Conservation (phyloP, 2,329 filamentous ascomycete species). For the Elsinoe batatas region DNA sequence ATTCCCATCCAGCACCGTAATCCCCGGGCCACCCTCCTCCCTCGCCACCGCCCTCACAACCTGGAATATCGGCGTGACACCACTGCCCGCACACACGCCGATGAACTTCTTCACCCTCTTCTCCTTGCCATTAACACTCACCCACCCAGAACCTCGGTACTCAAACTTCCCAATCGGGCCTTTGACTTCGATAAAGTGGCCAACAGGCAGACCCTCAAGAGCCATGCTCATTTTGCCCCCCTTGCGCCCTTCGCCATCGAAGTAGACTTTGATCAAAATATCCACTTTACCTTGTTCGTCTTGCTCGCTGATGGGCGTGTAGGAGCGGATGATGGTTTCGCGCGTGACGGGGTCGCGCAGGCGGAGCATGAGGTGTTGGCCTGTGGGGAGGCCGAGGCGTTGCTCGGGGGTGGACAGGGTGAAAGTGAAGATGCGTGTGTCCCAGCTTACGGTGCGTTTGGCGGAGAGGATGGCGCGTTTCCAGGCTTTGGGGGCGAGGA, state of each 20-base stretch:
- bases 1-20: constrained; percentile 71
- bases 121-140: constrained; percentile 48
- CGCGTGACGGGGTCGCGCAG: constrained; percentile 60
- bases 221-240: constrained; percentile 78
- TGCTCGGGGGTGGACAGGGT: constrained; percentile 63
- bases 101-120: constrained; percentile 57
- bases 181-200: constrained; percentile 72
- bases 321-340: constrained; percentile 71
- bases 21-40: constrained; percentile 57
- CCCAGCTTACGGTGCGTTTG: constrained; percentile 62
- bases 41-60: constrained; percentile 65
- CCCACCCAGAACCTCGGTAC: constrained; percentile 60
- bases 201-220: constrained; percentile 61
- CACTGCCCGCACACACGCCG: constrained; percentile 84
- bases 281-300: constrained; percentile 55
- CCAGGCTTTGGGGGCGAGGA: constrained; percentile 66
- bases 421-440: constrained; percentile 76
- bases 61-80: constrained; percentile 85
- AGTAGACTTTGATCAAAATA: constrained; percentile 76
- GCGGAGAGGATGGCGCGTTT: constrained; percentile 58
- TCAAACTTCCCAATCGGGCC: constrained; percentile 80
- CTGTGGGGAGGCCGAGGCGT: constrained; percentile 64
- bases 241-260: constrained; percentile 43
- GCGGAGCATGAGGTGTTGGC: constrained; percentile 80
- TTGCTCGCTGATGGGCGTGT: constrained; percentile 69